Conservation (phyloP, 805 yeast species). For the Candida pseudoglaebosa region DNA sequence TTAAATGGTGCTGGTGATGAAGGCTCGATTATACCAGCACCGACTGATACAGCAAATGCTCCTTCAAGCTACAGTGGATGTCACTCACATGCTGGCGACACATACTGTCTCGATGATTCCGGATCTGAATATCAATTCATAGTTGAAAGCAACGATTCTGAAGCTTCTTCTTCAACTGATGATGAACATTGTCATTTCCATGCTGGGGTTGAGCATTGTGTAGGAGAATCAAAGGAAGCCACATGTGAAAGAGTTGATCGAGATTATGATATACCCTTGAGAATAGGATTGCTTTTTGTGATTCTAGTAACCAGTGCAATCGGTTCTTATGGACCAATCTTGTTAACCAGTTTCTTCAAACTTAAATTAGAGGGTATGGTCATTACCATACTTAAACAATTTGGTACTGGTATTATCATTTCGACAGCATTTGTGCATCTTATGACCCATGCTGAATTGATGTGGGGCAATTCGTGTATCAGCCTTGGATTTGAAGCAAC, state of each 20-base stretch:
- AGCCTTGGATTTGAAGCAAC: conserved; percentile 22
- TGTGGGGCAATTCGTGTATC: conserved; percentile 25
- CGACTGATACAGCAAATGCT: conserved; percentile 11
- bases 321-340: conserved; percentile 31
- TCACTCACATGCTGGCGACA: conserved; percentile 16
- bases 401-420: conserved; percentile 30
- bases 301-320: conserved; percentile 29
- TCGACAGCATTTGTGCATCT: conserved; percentile 32
- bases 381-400: conserved; percentile 14
- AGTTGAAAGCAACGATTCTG: conserved; percentile 4
- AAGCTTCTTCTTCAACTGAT: not conserved
- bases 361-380: conserved; percentile 12
- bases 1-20: conserved; percentile 18
- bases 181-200: conserved; percentile 25
- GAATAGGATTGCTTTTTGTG: conserved; percentile 31
- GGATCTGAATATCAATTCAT: conserved; percentile 17
- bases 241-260: conserved; percentile 23
- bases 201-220: conserved; percentile 33
- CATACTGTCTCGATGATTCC: conserved; percentile 14
- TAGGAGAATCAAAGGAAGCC: conserved; percentile 7
- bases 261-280: conserved; percentile 23
- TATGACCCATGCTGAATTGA: conserved; percentile 23
- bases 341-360: conserved; percentile 17
- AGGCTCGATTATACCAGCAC: conserved; percentile 19
- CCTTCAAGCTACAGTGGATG: conserved; percentile 16